Evolutionary conservation across 495 filamentous ascomycete species (phyloP), one percentile per base, ranked within the genome.

Genomic region (Hypoxylon perforatum): DNA sequence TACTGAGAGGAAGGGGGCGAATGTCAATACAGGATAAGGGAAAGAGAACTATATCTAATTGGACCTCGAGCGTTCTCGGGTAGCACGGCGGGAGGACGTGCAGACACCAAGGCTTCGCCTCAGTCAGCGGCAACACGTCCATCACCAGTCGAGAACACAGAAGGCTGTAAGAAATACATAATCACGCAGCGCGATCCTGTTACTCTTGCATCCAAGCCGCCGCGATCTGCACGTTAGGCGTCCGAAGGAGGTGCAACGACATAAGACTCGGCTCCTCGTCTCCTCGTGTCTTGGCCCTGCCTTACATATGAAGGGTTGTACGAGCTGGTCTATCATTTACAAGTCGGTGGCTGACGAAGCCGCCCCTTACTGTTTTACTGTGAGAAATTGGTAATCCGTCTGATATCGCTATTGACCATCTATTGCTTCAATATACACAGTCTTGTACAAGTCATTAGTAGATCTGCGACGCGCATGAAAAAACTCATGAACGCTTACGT

Each of bases 41-140:
- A 5, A 52, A 42, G n/a, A 39, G 38, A 8, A 3, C 25, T 3
- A 28, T 28, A 28, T 1, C 30, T 54, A 42, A 42, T 22, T 44
- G 17, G 30, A 18, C 58, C 39, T 54, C 22, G 42, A 49, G 21
- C 56, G 22, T 15, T 46, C 48, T 18, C 65, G 54, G 65, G 35
- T 63, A 48, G 50, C 44, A 51, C 49, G 55, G 65, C 35, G 36
- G 28, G 18, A 35, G 21, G 41, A 55, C 18, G 11, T 57, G 39
- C 57, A 69, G 38, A 12, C 35, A n/a, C 45, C 44, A 57, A 64
- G 56, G 55, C 66, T 65, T 69, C 30, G 60, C 55, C 60, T 64
- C 55, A 60, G 44, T 52, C 59, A 19, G 54, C 21, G 60, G 55
- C 60, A 51, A 52, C 45, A 42, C 44, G 52, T 22, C 51, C 54